A percentile compares a stretch with the other conserved stretches of the same genome.
These are phyloP conservation scores for Chenopodium album DNA, from an alignment of 148 eudicot genomes.

Conservation along the genomic window DNA sequence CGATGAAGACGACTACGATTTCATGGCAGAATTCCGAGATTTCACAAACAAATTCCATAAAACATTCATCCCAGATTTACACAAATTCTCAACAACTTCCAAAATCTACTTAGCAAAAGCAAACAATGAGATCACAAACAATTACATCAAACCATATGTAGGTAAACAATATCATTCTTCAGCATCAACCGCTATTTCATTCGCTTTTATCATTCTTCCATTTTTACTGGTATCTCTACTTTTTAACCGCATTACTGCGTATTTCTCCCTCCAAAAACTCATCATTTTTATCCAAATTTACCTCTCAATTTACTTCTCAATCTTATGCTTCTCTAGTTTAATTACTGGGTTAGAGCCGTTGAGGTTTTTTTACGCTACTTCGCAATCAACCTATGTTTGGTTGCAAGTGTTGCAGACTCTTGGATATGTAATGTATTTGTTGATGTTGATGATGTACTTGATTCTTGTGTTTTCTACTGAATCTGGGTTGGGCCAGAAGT, in stretches of 20 bases:
- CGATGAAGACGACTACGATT: constrained; percentile 50
- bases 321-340: constrained; percentile 60
- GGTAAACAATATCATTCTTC: constrained; percentile 66
- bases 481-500: constrained; percentile 50
- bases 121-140: constrained; percentile 62
- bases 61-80: constrained; percentile 77
- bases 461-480: constrained; percentile 75
- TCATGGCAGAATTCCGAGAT: constrained; percentile 64
- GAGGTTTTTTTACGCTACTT: constrained; percentile 75
- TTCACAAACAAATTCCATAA: constrained; percentile 75
- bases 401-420: constrained; percentile 78
- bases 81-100: constrained; percentile 64
- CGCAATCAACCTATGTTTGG: constrained; percentile 66
- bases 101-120: constrained; percentile 50
- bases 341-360: constrained; percentile 83
- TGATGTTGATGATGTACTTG: constrained; percentile 66
- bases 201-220: constrained; percentile 64
- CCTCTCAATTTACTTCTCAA: constrained; percentile 72
- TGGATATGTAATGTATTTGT: constrained; percentile 62
- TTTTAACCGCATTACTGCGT: constrained; percentile 62
- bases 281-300: constrained; percentile 77
- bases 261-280: constrained; percentile 73
- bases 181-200: constrained; percentile 52
- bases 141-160: constrained; percentile 73
- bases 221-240: constrained; percentile 65